phyloP scores from a whole-genome alignment of 106 monocot species.

The Allium fistulosum region DNA sequence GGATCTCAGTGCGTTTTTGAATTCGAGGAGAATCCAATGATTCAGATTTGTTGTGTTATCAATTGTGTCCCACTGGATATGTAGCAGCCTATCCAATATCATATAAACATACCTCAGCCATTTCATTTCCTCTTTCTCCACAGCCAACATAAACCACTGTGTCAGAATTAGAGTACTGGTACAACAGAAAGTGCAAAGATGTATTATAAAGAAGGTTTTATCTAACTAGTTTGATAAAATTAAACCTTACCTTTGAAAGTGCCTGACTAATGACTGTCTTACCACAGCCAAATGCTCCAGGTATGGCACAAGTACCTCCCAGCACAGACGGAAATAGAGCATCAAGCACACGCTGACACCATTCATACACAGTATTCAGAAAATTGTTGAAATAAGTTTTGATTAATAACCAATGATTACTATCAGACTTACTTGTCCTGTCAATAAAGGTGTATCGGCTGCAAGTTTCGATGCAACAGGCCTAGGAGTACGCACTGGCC shows the following conservation, averaged over 20 bases:
- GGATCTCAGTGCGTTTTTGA: too few relatives aligned
- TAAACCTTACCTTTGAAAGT: conserved; percentile 73
- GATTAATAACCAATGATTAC: not conserved
- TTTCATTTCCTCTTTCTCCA: conserved; percentile 99
- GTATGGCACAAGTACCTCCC: conserved; percentile 99
- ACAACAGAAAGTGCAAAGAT: not conserved
- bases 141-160: conserved; percentile 99
- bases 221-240: not conserved
- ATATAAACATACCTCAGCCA: conserved; percentile 77
- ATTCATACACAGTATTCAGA: too few relatives aligned
- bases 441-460: conserved; percentile 95
- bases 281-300: conserved; percentile 99
- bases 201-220: not conserved
- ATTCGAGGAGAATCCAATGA: too few relatives aligned
- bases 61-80: too few relatives aligned
- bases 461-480: conserved; percentile 93
- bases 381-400: too few relatives aligned
- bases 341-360: conserved; percentile 90
- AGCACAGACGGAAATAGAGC: conserved; percentile 98
- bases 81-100: not conserved
- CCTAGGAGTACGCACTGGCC: conserved; percentile 97
- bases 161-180: conserved; percentile 97
- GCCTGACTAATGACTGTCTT: conserved; percentile 99
- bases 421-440: conserved; percentile 73
- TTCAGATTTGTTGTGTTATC: too few relatives aligned